phyloP scores from a whole-genome alignment of 331 rosid species.

The Quercus lobata region DNA sequence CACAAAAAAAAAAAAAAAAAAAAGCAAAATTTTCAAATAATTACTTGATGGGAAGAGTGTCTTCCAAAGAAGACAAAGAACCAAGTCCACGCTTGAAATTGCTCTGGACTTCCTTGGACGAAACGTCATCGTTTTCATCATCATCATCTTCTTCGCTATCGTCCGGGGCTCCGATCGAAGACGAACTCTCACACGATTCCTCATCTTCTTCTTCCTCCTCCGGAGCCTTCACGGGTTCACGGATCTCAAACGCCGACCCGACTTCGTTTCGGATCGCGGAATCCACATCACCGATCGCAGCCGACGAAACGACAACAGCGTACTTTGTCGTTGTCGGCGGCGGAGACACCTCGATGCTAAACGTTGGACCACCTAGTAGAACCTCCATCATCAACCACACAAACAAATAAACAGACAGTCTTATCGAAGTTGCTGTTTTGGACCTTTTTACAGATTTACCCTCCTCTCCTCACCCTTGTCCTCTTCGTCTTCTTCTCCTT shows the following conservation, averaged over 20 bases:
- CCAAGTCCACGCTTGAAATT: slow-evolving; percentile 41
- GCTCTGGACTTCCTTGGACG: slow-evolving; percentile 51
- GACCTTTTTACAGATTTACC: slow-evolving; percentile 10
- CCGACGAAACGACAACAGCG: background rate
- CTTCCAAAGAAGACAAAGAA: slow-evolving; percentile 56
- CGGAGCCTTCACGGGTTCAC: slow-evolving; percentile 8
- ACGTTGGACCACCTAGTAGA: slow-evolving; percentile 64
- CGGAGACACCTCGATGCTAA: slow-evolving; percentile 49
- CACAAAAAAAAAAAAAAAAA: background rate
- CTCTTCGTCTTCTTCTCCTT: slow-evolving; percentile 53
- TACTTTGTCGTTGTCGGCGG: slow-evolving; percentile 16
- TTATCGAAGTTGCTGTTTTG: background rate
- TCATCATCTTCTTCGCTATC: slow-evolving; percentile 40
- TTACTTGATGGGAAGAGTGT: slow-evolving; percentile 92
- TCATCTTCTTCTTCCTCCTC: slow-evolving; percentile 8
- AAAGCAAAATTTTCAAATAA: background rate
- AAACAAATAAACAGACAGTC: background rate
- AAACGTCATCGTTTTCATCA: slow-evolving; percentile 22
- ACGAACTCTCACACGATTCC: slow-evolving; percentile 50
- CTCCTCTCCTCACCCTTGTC: slow-evolving; percentile 66
- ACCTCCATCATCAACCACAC: slow-evolving; percentile 50
- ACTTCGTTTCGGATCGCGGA: background rate
- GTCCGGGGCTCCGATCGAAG: slow-evolving; percentile 79
- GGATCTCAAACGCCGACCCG: slow-evolving; percentile 24
- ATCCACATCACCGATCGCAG: slow-evolving; percentile 3